A percentile compares a stretch with the other conserved stretches of the same genome.
These are phyloP conservation scores for Hypomontagnella submonticulosa DNA, from an alignment of 495 filamentous ascomycete genomes.

Conservation along the genomic window DNA sequence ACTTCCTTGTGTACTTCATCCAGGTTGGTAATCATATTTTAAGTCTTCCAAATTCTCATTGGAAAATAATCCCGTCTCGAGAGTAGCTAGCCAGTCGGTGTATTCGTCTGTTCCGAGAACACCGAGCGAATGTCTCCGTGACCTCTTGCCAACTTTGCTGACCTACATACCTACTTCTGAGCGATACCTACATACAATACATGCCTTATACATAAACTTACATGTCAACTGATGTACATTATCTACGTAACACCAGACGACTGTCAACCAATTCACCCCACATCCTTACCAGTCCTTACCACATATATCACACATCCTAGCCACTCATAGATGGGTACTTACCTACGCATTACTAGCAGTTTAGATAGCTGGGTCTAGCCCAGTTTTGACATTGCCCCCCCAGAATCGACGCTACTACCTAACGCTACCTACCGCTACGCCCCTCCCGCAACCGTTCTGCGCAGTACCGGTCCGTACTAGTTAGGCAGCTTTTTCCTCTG, in stretches of 20 bases:
- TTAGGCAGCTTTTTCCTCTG: constrained; percentile 28
- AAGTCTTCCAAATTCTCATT: neutral
- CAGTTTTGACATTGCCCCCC: constrained; percentile 37
- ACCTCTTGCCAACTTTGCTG: constrained; percentile 12
- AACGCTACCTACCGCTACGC: constrained; percentile 19
- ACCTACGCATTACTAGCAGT: constrained; percentile 33
- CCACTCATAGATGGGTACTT: constrained; percentile 31
- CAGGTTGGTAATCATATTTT: constrained; percentile 19
- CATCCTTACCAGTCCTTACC: constrained; percentile 9
- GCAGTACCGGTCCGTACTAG: constrained; percentile 27
- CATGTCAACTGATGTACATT: constrained; percentile 2
- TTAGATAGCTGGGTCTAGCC: constrained; percentile 37
- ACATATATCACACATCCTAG: constrained; percentile 28
- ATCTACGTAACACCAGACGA: constrained; percentile 33
- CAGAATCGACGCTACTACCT: constrained; percentile 32
- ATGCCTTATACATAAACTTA: neutral
- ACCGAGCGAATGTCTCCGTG: constrained; percentile 25
- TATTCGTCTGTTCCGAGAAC: constrained; percentile 1
- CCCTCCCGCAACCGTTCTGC: constrained; percentile 38
- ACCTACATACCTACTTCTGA: constrained; percentile 6
- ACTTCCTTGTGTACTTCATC: constrained; percentile 18
- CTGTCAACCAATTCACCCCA: constrained; percentile 27
- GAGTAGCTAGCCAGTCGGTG: constrained; percentile 1
- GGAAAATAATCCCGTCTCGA: constrained; percentile 5
- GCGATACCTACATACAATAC: constrained; percentile 1